These are phyloP conservation scores for Periglandula ipomoeae DNA, from an alignment of 2,329 filamentous ascomycete species.

Conservation along the genomic window DNA sequence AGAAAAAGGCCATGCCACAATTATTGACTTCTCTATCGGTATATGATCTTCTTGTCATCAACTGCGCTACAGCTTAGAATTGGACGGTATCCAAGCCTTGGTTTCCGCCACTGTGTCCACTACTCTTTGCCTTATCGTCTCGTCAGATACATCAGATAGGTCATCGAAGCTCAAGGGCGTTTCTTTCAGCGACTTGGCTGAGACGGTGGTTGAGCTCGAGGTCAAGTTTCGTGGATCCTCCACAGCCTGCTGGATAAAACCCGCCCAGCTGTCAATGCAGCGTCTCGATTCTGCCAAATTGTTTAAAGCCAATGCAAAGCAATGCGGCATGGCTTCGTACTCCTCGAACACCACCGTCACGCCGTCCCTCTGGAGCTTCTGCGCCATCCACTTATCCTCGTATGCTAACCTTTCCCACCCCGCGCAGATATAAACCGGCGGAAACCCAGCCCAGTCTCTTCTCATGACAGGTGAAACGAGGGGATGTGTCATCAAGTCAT, in stretches of 20 bases:
- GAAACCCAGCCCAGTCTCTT: conserved; percentile 49
- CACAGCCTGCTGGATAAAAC: conserved; percentile 41
- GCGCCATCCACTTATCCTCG: conserved; percentile 53
- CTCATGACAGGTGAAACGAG: conserved; percentile 55
- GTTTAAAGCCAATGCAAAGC: conserved; percentile 52
- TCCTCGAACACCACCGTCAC: conserved; percentile 58
- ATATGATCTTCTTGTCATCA: conserved; percentile 13
- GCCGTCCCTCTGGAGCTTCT: conserved; percentile 44
- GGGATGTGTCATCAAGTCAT: conserved; percentile 52
- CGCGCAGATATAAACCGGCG: conserved; percentile 58
- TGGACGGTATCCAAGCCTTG: conserved; percentile 5
- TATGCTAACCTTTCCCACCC: conserved; percentile 67
- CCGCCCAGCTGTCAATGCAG: conserved; percentile 46
- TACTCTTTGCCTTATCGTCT: conserved; percentile 33
- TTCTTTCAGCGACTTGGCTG: conserved; percentile 43
- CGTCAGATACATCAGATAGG: conserved; percentile 34
- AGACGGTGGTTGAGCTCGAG: conserved; percentile 35
- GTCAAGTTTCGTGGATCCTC: conserved; percentile 23
- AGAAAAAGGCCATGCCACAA: too few species aligned
- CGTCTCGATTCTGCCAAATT: conserved; percentile 33
- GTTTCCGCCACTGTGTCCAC: conserved; percentile 16
- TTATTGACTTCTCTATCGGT: too few species aligned
- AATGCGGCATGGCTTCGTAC: conserved; percentile 75
- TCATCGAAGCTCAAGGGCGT: conserved; percentile 30
- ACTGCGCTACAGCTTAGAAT: conserved; percentile 22